phyloP scores from a whole-genome alignment of 2,329 filamentous ascomycete genomes.

The Colletotrichum scovillei region DNA sequence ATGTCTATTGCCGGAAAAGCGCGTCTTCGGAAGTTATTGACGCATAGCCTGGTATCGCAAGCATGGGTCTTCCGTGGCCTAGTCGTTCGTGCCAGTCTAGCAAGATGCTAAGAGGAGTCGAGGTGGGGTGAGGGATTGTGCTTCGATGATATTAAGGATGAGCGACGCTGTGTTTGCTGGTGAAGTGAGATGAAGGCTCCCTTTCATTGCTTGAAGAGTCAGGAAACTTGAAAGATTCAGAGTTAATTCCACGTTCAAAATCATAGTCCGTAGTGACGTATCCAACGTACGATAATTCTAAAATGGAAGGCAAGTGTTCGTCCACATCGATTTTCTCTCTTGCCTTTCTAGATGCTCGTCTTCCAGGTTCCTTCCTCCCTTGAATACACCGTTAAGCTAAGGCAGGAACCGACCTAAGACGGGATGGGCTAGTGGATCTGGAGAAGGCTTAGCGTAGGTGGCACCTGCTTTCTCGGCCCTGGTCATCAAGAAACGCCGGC shows the following conservation, averaged over 20 bases:
- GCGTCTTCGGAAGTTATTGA: background rate
- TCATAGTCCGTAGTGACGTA: background rate
- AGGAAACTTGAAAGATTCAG: background rate
- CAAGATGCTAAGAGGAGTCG: background rate
- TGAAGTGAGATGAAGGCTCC: background rate
- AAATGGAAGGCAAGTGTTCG: background rate
- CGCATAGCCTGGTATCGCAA: background rate
- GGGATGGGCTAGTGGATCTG: background rate
- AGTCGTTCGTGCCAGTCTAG: background rate
- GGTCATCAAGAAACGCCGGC: conserved; percentile 4
- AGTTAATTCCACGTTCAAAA: background rate
- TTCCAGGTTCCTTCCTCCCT: background rate
- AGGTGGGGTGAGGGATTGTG: background rate
- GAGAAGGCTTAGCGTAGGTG: background rate
- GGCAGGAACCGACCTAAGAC: background rate
- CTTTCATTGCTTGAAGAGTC: background rate
- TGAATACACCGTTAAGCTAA: conserved; percentile 8
- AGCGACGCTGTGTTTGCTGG: background rate
- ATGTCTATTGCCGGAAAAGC: background rate
- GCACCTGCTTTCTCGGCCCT: background rate
- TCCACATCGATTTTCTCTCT: background rate
- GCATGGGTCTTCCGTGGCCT: background rate
- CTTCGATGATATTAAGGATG: background rate
- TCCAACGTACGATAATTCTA: background rate
- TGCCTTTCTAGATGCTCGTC: background rate